Percentiles rank a stretch among this genome's conserved stretches.
phyloP scores from a whole-genome alignment of 1,139 yeast species.

The Yamadazyma taylorii region DNA sequence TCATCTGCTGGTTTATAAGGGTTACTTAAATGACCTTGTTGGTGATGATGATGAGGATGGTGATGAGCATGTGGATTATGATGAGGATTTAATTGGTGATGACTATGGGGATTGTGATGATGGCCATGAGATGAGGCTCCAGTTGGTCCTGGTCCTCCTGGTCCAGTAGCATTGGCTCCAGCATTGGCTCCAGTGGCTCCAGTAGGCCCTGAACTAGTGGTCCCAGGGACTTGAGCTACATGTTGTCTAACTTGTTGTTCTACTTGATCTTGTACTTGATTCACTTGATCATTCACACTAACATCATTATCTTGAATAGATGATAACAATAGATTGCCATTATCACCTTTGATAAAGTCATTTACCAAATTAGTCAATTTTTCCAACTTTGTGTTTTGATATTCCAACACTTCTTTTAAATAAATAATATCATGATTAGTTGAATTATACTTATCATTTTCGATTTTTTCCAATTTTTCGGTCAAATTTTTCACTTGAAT shows the following conservation, averaged over 20 bases:
- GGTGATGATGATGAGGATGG: slow-evolving; percentile 14
- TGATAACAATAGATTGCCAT: slow-evolving; percentile 19
- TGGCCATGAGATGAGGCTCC: too few relatives aligned
- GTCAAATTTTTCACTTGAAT: slow-evolving; percentile 14
- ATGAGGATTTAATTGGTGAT: slow-evolving; percentile 10
- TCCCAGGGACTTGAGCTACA: slow-evolving; percentile 2
- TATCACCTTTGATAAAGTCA: slow-evolving; percentile 36
- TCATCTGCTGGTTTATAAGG: slow-evolving; percentile 9
- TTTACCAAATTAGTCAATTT: slow-evolving; percentile 35
- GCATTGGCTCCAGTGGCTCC: too few relatives aligned
- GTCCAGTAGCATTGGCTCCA: too few relatives aligned
- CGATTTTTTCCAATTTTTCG: slow-evolving; percentile 16
- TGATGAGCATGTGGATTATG: slow-evolving; percentile 17
- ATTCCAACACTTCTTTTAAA: slow-evolving; percentile 38
- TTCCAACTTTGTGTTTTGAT: slow-evolving; percentile 41
- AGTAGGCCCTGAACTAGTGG: too few relatives aligned
- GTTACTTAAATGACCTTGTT: slow-evolving; percentile 18
- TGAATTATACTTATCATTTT: slow-evolving; percentile 23
- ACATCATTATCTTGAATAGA: slow-evolving; percentile 27
- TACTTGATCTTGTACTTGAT: slow-evolving; percentile 17
- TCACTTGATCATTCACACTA: slow-evolving; percentile 12
- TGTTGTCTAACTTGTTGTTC: slow-evolving; percentile 19
- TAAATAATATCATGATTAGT: slow-evolving; percentile 35
- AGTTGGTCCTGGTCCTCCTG: too few relatives aligned
- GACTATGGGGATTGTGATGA: background rate